A percentile compares a stretch with the other conserved stretches of the same genome.
phyloP scores from a whole-genome alignment of 352 stramenopile species.

The Lagenidium giganteum region DNA sequence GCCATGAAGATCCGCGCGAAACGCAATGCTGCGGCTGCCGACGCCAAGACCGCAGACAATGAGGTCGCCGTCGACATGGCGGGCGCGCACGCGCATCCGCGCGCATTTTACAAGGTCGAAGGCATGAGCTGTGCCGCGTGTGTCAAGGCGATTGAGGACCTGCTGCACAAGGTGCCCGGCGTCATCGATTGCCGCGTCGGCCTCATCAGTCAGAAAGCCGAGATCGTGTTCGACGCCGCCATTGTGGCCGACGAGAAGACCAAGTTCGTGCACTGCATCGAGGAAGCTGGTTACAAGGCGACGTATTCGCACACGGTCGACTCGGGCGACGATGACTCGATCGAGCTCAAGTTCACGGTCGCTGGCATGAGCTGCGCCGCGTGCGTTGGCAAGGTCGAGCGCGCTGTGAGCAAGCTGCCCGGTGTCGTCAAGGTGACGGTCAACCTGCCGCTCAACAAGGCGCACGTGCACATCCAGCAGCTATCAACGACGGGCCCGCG shows the following conservation, averaged over 20 bases:
- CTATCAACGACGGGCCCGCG: conserved; percentile 67
- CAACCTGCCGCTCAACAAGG: conserved; percentile 58
- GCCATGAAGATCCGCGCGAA: conserved; percentile 45
- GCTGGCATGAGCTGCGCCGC: conserved; percentile 57
- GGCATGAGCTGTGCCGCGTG: conserved; percentile 85
- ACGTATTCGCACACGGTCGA: conserved; percentile 78
- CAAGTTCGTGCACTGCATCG: conserved; percentile 50
- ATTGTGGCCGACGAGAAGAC: conserved; percentile 49
- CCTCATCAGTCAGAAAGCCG: conserved; percentile 83
- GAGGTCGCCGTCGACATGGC: conserved; percentile 32
- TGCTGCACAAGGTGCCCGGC: conserved; percentile 48
- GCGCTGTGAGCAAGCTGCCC: conserved; percentile 45
- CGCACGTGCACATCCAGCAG: conserved; percentile 76
- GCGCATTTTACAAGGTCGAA: conserved; percentile 78
- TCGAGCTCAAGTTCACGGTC: conserved; percentile 78
- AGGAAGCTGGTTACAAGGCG: conserved; percentile 72
- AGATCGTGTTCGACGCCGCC: conserved; percentile 76
- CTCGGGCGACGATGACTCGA: conserved; percentile 64
- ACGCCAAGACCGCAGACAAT: conserved; percentile 25
- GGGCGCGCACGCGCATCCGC: conserved; percentile 35
- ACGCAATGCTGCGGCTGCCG: no score
- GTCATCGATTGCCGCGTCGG: conserved; percentile 78
- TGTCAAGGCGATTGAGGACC: conserved; percentile 84
- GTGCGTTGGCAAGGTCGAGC: conserved; percentile 67
- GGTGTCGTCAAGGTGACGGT: conserved; percentile 75